phyloP scores from a whole-genome alignment of 2,329 filamentous ascomycete species.

The Fusarium anguioides region DNA sequence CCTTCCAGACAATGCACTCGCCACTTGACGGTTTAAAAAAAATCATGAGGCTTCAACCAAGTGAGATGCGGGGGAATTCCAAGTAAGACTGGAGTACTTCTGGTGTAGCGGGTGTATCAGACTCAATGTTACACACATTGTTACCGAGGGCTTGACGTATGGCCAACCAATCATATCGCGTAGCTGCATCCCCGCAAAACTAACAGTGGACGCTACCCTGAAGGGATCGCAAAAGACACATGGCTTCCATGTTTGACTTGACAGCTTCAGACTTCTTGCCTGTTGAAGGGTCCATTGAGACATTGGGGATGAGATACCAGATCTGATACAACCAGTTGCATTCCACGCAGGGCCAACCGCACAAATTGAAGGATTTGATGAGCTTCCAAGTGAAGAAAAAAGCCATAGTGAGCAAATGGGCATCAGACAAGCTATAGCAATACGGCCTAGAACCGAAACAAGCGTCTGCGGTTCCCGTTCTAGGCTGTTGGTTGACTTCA shows the following conservation, averaged over 20 bases:
- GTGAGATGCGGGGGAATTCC: slow-evolving; percentile 35
- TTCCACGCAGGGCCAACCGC: too few species aligned
- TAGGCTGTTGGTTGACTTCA: slow-evolving; percentile 12
- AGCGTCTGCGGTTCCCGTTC: background rate
- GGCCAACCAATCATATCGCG: slow-evolving; percentile 31
- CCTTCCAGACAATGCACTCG: background rate
- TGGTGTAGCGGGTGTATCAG: slow-evolving; percentile 19
- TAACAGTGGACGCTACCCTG: slow-evolving; percentile 30
- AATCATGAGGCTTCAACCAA: slow-evolving; percentile 16
- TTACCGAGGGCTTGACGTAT: background rate
- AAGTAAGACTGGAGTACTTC: slow-evolving; percentile 12
- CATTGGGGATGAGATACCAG: slow-evolving; percentile 1
- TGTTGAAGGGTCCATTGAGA: slow-evolving; percentile 6
- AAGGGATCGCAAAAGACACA: slow-evolving; percentile 8
- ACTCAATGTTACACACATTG: slow-evolving; percentile 11
- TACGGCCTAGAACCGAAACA: background rate
- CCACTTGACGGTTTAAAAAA: background rate
- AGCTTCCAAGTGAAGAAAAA: background rate
- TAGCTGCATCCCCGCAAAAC: slow-evolving; percentile 34
- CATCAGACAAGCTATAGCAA: background rate
- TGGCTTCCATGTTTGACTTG: slow-evolving; percentile 1
- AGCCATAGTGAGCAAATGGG: too few species aligned
- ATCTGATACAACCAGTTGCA: background rate
- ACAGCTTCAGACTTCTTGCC: slow-evolving; percentile 3
- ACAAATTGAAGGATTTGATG: background rate